These are phyloP conservation scores for Paramecium octaurelia DNA, from an alignment of 73 alveolate species.

Conservation along the genomic window DNA sequence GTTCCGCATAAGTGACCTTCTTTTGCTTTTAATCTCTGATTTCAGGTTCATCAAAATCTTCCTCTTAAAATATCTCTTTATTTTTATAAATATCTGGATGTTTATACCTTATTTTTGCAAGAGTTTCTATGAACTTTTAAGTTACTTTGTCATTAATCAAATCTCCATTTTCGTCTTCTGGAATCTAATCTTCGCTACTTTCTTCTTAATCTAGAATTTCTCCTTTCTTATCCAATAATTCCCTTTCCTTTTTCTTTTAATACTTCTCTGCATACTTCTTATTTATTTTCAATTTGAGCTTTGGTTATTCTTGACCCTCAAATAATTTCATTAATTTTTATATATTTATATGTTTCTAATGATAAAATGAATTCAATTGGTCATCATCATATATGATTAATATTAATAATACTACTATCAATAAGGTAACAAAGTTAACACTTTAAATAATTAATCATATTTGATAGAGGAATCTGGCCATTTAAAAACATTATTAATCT, in stretches of 20 bases:
- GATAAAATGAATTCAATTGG: background rate
- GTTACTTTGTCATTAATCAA: constrained; percentile 48
- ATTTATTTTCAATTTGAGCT: constrained; percentile 28
- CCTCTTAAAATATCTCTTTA: constrained; percentile 41
- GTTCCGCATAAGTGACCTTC: constrained; percentile 43
- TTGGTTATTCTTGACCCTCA: constrained; percentile 30
- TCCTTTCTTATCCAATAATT: constrained; percentile 32
- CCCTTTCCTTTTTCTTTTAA: constrained; percentile 37
- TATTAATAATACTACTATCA: background rate
- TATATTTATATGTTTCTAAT: background rate
- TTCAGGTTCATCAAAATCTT: constrained; percentile 49
- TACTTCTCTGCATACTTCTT: constrained; percentile 42
- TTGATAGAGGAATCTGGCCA: background rate
- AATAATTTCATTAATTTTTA: constrained; percentile 15
- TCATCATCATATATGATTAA: background rate
- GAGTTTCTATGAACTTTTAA: constrained; percentile 50
- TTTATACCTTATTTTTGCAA: constrained; percentile 54
- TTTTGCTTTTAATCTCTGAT: background rate
- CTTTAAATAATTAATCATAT: background rate
- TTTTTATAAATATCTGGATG: constrained; percentile 55
- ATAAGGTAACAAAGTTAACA: background rate
- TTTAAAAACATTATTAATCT: background rate
- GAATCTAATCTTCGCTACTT: background rate
- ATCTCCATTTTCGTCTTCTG: constrained; percentile 54
- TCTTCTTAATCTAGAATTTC: constrained; percentile 18